These are phyloP conservation scores for Cichorium intybus DNA, from an alignment of 140 eudicot genomes.

Conservation along the genomic window DNA sequence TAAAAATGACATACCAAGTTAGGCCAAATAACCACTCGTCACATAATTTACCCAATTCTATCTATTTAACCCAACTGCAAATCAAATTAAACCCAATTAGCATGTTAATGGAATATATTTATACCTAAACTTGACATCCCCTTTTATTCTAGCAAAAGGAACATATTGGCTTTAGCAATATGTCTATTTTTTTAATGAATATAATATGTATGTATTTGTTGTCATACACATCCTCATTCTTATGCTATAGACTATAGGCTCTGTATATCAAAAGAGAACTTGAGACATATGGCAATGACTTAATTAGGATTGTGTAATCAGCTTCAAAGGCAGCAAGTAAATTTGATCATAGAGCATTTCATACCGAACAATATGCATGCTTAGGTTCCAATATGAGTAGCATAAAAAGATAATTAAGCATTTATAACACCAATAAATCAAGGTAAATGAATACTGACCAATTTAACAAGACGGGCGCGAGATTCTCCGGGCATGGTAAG, in stretches of 20 bases:
- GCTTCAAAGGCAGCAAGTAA: not conserved
- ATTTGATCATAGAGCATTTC: not conserved
- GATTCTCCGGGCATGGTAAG: constrained; percentile 73
- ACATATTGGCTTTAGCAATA: too few relatives aligned
- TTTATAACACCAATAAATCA: constrained; percentile 7
- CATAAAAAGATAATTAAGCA: constrained; percentile 17
- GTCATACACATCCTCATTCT: not conserved
- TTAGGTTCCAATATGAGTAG: constrained; percentile 3
- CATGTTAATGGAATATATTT: too few relatives aligned
- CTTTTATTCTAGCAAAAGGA: too few relatives aligned
- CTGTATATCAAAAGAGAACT: not conserved
- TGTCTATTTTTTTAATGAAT: constrained; percentile 1
- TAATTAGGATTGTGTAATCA: constrained; percentile 2
- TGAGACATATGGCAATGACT: not conserved
- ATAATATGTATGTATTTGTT: not conserved
- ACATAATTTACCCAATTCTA: too few relatives aligned
- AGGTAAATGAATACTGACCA: constrained; percentile 49
- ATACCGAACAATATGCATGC: constrained; percentile 4
- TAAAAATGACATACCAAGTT: not conserved
- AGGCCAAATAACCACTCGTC: too few relatives aligned
- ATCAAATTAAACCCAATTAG: too few relatives aligned
- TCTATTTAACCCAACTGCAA: too few relatives aligned
- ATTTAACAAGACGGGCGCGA: constrained; percentile 76
- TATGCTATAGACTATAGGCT: constrained; percentile 10
- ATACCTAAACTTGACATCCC: too few relatives aligned